phyloP scores from a whole-genome alignment of 106 monocot species.

The Acorus calamus region DNA sequence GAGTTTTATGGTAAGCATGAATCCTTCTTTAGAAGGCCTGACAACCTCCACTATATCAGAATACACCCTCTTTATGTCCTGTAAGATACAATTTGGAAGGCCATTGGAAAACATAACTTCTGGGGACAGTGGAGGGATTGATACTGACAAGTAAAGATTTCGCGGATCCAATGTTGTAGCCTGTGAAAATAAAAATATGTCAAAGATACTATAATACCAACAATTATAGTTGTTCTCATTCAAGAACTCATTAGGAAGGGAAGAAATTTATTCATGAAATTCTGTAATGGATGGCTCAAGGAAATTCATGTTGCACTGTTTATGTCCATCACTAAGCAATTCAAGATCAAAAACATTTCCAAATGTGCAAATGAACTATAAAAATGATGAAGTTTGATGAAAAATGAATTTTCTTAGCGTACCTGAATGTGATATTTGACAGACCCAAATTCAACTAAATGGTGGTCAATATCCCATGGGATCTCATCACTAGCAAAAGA shows the following conservation, averaged over 20 bases:
- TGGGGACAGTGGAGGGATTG: constrained; percentile 27
- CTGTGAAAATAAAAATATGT: constrained; percentile 23
- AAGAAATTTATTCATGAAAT: neutral
- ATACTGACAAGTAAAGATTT: constrained; percentile 49
- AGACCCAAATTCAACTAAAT: constrained; percentile 52
- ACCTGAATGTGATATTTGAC: constrained; percentile 57
- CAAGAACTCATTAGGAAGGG: too few relatives aligned
- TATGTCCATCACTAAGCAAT: too few relatives aligned
- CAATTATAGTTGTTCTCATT: too few relatives aligned
- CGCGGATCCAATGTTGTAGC: constrained; percentile 31
- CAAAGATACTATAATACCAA: neutral
- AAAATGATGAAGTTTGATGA: neutral
- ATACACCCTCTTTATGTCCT: constrained; percentile 32
- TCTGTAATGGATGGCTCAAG: neutral
- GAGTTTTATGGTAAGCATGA: constrained; percentile 48
- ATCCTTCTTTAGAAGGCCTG: constrained; percentile 55
- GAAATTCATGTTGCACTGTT: neutral
- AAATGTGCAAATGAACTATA: too few relatives aligned
- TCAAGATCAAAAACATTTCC: too few relatives aligned
- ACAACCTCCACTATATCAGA: constrained; percentile 38
- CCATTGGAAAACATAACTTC: constrained; percentile 17
- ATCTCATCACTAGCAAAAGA: constrained; percentile 26
- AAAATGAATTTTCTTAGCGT: neutral
- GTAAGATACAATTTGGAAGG: constrained; percentile 26
- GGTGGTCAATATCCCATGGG: constrained; percentile 39